phyloP scores from a whole-genome alignment of 2,329 filamentous ascomycete genomes.

The Penicillium sp. region DNA sequence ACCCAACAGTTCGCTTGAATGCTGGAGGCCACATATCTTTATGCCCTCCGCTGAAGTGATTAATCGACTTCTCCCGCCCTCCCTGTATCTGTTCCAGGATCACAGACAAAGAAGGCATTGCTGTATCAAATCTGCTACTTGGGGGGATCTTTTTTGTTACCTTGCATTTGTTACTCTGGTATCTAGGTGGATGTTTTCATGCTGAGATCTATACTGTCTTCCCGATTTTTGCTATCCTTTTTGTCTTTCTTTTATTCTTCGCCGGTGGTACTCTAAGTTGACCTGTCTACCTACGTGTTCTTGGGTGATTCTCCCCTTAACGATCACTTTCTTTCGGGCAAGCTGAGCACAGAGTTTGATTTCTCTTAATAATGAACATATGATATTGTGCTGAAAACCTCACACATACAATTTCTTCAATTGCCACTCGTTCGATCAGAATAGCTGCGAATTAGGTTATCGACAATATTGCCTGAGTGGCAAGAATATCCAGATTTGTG shows the following conservation, averaged over 20 bases:
- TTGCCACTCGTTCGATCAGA: too few species aligned
- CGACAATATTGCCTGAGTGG: neutral
- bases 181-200: neutral
- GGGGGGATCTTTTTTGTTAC: neutral
- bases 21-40: neutral
- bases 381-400: neutral
- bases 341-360: neutral
- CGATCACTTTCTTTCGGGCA: neutral
- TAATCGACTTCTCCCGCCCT: neutral
- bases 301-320: neutral
- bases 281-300: neutral
- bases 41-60: neutral
- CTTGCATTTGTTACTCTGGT: neutral
- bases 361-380: neutral
- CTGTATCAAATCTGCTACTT: slow-evolving; percentile 3
- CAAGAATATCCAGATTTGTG: neutral
- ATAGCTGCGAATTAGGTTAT: neutral
- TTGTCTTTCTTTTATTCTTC: neutral
- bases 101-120: neutral
- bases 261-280: neutral
- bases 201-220: neutral
- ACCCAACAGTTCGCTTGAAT: neutral
- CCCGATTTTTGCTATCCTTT: neutral
- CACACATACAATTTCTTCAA: neutral
- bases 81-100: neutral